phyloP scores from a whole-genome alignment of 108 stramenopile genomes.

The Schizochytrium sp. region DNA sequence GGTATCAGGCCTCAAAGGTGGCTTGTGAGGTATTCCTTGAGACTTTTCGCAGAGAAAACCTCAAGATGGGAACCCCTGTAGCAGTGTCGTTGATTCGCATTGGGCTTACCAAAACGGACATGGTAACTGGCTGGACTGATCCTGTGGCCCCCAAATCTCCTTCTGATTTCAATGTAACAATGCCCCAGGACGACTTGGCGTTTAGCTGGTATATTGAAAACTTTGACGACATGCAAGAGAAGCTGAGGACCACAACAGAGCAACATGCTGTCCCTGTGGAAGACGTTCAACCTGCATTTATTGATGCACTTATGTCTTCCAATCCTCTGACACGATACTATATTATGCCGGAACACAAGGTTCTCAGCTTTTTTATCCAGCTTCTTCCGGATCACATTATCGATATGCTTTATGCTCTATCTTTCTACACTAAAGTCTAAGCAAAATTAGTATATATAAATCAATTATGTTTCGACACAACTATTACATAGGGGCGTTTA shows the following conservation, averaged over 20 bases:
- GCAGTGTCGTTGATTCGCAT: not conserved
- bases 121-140: not conserved
- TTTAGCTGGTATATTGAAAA: not conserved
- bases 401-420: not conserved
- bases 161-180: not conserved
- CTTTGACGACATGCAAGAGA: not conserved
- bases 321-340: not conserved
- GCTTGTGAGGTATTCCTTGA: not conserved
- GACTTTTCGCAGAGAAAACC: not conserved
- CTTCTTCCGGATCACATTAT: not conserved
- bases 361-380: not conserved
- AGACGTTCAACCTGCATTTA: not conserved
- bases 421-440: too few relatives aligned
- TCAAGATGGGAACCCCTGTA: not conserved
- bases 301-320: not conserved
- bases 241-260: not conserved
- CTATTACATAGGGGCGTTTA: too few relatives aligned
- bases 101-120: not conserved
- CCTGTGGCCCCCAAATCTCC: not conserved
- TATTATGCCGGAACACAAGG: not conserved
- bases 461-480: too few relatives aligned
- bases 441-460: not conserved
- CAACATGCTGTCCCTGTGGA: not conserved
- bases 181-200: conserved; percentile 25
- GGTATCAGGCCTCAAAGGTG: not conserved